A percentile compares a stretch with the other conserved stretches of the same genome.
Evolutionary conservation across 1,139 yeast genomes (phyloP).

Genomic region (Candida frijolesensis): DNA sequence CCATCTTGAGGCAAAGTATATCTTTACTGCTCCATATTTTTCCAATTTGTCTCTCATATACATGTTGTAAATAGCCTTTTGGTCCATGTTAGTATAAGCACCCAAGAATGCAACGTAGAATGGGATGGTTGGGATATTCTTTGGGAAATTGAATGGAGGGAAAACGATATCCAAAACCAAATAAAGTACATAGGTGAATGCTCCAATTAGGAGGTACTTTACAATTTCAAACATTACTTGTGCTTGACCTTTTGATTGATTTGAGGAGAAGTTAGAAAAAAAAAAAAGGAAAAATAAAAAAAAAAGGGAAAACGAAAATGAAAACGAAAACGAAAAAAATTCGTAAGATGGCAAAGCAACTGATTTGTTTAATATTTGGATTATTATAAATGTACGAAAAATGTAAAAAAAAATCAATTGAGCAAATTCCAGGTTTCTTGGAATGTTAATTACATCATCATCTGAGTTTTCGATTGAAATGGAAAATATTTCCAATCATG

Average conservation of each 20-base stretch:
- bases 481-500: not conserved
- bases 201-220: conserved; percentile 9
- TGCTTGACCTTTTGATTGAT: not conserved
- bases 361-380: not conserved
- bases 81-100: conserved; percentile 47
- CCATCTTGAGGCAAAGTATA: conserved; percentile 67
- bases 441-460: too few relatives aligned
- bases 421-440: not conserved
- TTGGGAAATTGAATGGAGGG: conserved; percentile 37
- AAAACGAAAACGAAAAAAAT: not conserved
- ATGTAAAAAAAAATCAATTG: not conserved
- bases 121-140: conserved; percentile 60
- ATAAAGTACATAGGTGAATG: conserved; percentile 11
- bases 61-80: conserved; percentile 44
- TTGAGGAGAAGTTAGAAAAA: not conserved
- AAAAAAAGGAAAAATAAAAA: not conserved
- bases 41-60: conserved; percentile 45
- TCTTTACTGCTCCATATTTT: conserved; percentile 59
- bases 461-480: not conserved
- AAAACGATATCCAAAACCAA: conserved; percentile 20
- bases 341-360: not conserved
- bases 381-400: not conserved
- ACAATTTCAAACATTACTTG: conserved; percentile 3
- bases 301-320: not conserved
- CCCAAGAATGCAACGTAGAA: conserved; percentile 61